Conservation (phyloP, 306 rosid species). For the Echinosophora koreensis region DNA sequence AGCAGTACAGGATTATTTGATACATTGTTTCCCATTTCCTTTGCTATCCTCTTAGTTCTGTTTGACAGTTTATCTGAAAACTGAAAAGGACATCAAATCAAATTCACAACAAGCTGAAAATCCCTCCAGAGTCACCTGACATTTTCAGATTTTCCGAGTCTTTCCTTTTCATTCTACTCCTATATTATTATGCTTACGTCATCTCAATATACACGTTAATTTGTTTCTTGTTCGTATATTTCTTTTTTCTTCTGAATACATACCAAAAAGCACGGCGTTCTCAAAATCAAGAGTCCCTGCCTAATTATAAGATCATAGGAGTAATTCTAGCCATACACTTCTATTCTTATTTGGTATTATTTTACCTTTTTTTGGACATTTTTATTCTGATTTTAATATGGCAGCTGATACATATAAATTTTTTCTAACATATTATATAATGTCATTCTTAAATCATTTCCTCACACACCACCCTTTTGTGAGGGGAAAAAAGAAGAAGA, state of each 20-base stretch:
- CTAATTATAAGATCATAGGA: too few relatives aligned
- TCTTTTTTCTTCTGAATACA: background rate
- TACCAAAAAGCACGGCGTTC: background rate
- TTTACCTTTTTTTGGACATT: too few relatives aligned
- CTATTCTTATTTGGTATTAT: too few relatives aligned
- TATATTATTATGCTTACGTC: slow-evolving; percentile 32
- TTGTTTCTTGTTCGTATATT: background rate
- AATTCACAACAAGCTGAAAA: slow-evolving; percentile 24
- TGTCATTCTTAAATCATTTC: too few relatives aligned
- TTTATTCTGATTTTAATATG: too few relatives aligned
- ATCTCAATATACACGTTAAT: slow-evolving; percentile 1
- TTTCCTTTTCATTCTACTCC: slow-evolving; percentile 35
- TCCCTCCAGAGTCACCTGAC: slow-evolving; percentile 42
- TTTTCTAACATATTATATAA: too few relatives aligned
- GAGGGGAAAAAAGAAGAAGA: too few relatives aligned
- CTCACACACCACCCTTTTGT: too few relatives aligned
- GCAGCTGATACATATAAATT: too few relatives aligned
- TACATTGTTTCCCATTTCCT: background rate
- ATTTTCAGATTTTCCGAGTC: slow-evolving; percentile 29
- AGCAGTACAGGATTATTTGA: too few relatives aligned
- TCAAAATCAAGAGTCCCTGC: background rate
- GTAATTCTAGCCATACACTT: too few relatives aligned
- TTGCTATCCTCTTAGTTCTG: slow-evolving; percentile 1
- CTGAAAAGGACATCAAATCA: slow-evolving; percentile 29
- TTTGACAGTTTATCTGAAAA: slow-evolving; percentile 32